A percentile compares a stretch with the other conserved stretches of the same genome.
Conservation (phyloP, 1,284 basidiomycete genomes). For the Fomitopsis palustris region DNA sequence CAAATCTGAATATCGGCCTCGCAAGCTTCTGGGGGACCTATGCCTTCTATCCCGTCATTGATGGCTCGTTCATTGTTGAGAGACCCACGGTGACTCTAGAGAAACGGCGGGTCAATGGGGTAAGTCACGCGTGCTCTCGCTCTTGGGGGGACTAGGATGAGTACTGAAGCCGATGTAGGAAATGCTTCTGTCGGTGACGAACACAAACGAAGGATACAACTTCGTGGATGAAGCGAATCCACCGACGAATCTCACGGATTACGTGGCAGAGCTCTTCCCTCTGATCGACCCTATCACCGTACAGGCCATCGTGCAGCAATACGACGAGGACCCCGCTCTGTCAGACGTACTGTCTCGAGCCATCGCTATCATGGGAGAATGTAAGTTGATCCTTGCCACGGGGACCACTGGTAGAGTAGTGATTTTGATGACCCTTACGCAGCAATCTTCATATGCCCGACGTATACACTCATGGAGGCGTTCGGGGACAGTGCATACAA, state of each 20-base stretch:
- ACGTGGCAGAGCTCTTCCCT: not conserved
- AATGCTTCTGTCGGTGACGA: not conserved
- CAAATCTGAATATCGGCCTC: not conserved
- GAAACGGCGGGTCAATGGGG: not conserved
- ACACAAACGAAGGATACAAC: not conserved
- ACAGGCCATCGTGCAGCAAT: not conserved
- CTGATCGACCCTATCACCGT: not conserved
- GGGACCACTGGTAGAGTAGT: not conserved
- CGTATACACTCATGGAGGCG: not conserved
- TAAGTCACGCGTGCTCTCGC: not conserved
- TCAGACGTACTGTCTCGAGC: not conserved
- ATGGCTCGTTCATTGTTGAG: not conserved
- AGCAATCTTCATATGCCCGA: not conserved
- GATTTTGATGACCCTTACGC: not conserved
- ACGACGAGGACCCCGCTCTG: not conserved
- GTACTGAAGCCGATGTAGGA: not conserved
- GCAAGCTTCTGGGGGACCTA: not conserved
- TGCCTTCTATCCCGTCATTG: not conserved
- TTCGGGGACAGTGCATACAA: not conserved
- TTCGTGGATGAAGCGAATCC: not conserved
- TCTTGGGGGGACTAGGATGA: no score
- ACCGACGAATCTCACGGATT: not conserved
- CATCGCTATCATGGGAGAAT: not conserved
- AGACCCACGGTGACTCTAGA: not conserved
- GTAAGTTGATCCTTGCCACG: not conserved